Base-by-base conservation (phyloP, 2,329 filamentous ascomycete species). In the Claviceps purpurea region DNA sequence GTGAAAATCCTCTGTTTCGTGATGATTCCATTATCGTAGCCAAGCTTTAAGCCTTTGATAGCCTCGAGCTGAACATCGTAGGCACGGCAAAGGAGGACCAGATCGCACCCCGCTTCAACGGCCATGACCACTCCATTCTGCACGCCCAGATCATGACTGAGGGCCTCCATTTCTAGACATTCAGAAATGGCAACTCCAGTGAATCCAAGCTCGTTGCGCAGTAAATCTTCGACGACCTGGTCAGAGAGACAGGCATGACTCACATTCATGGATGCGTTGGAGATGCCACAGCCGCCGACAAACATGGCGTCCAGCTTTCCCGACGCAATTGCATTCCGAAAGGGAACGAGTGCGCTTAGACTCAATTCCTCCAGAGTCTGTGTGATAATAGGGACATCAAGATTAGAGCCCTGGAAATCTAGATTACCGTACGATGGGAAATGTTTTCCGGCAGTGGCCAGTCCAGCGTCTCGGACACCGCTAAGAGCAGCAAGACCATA, bases 71-170 rank as follows among this genome's bases (percentile, higher is more conserved):
- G 90, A 20, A 91, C 84, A 40, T 87, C 82, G 59, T 89, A 94
- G 5, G 89, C 89, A 45, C 89, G 83, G 61, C 90, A 97, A 1
- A 96, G 78, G 5, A 96, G 77, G 5, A 96, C 82, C 50, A 97
- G 73, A 65, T 98, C 93, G 64, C 93, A 97, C 14, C 93, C 93
- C 37, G 93, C 91, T 65, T 95, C 93, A 49, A 96, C 87, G 3
- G 93, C 93, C 89, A 96, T 96, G 59, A 97, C 89, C 0, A 91
- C 95, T 13, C 93, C 93, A 42, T 93, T 91, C 59, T 91, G 89
- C 18, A 98, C 89, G n/a, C 91, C 91, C 49, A 97, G 93, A 60
- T 96, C 94, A 63, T 95, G 88, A 57, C 89, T 93, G 8, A 97
- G 77, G 0, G 90, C 89, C 62, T 96, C 90, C 91, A 97, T 97